Base-by-base conservation (phyloP, 1,284 basidiomycete species). In the Volvariella volvacea region DNA sequence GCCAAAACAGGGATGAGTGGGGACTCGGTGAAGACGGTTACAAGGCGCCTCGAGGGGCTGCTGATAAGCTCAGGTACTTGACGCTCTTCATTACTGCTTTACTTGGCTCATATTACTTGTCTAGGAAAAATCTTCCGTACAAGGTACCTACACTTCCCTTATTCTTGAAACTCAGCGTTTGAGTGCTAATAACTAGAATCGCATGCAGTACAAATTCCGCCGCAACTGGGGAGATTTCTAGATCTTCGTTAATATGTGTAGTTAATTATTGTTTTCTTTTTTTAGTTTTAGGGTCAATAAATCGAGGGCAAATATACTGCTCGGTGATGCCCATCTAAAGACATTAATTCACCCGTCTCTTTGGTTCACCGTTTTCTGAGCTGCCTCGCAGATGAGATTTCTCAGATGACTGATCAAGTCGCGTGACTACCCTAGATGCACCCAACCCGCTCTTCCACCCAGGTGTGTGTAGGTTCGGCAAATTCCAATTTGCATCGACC, bases 121-220 rank as follows among this genome's bases (percentile, higher is more conserved):
- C 33, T 39, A 81, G 84, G 63, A 86, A 77, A 66, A 88, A 88
- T 56, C 52, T 88, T 31, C 88, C 88, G 16, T 91, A 91, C 75
- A 91, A 91, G 83, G 88, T 91, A 67, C 56, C 56, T 57, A 55
- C 19, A 22, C 47, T 42, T 41, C 22, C 38, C 6, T 41, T 50
- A 30, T 41, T 4, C 39, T 38, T 38, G 21, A 42, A 38, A 34
- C 41, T 40, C 51, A 52, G 55, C 54, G n/a, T 57, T 67, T 61
- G 66, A 60, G 63, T 67, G 50, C 77, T 70, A 49, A 64, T 55
- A 43, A 42, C 45, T 54, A 77, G 76, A 69, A 67, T 49, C 74
- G 73, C 42, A 71, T 83, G 63, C 79, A 91, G 88, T 91, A 89
- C 65, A 91, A 91, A 65, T 88, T 91, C 78, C 78, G 80, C 43